phyloP scores from a whole-genome alignment of 495 filamentous ascomycete species.

The Aspergillus affinis region DNA sequence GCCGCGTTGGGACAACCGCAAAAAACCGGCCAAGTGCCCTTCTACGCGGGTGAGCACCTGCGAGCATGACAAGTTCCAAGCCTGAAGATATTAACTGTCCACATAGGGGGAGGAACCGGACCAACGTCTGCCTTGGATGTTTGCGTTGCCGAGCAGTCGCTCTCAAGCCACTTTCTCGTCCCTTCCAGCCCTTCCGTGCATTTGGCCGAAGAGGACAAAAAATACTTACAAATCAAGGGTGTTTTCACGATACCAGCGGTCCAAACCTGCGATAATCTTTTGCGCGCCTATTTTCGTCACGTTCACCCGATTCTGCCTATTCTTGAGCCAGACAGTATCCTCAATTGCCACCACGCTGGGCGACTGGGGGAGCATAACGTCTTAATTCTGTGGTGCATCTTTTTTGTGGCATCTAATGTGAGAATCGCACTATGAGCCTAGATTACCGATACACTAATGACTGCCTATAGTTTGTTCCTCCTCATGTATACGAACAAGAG shows the following conservation, averaged over 20 bases:
- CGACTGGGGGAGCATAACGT: conserved; percentile 30
- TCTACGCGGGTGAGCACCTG: conserved; percentile 27
- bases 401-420: conserved; percentile 39
- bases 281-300: conserved; percentile 36
- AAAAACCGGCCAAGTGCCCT: conserved; percentile 25
- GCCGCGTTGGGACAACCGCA: conserved; percentile 24
- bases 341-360: conserved; percentile 22
- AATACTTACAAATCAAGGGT: conserved; percentile 28
- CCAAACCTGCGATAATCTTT: conserved; percentile 23
- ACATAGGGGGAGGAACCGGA: conserved; percentile 23
- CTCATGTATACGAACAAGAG: conserved; percentile 26
- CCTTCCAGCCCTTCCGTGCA: conserved; percentile 14
- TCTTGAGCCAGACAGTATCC: conserved; percentile 32
- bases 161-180: conserved; percentile 30
- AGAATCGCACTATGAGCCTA: neutral
- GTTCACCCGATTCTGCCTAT: conserved; percentile 42
- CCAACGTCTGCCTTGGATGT: conserved; percentile 25
- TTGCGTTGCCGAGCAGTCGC: conserved; percentile 19
- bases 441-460: neutral
- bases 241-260: conserved; percentile 27
- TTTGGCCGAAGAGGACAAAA: conserved; percentile 25
- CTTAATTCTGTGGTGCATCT: conserved; percentile 42
- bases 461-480: conserved; percentile 24
- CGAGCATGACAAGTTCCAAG: neutral
- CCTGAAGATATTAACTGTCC: neutral